Percentiles rank a stretch among this genome's conserved stretches.
Evolutionary conservation across 2,329 filamentous ascomycete genomes (phyloP).

Genomic region (Zalaria obscura): DNA sequence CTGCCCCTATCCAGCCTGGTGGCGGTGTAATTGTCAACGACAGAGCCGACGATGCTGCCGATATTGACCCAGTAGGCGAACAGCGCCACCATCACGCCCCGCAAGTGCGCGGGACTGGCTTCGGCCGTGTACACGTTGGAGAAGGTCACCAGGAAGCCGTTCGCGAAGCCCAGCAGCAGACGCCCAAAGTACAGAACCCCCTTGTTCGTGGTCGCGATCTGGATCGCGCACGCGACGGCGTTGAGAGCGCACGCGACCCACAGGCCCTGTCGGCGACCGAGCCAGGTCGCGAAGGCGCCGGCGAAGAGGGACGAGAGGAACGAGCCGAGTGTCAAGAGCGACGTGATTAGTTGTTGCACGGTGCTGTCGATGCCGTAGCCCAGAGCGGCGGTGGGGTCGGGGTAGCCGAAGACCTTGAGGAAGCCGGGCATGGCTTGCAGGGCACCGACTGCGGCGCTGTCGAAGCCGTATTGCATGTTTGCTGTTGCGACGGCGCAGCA

Average conservation of each 20-base stretch:
- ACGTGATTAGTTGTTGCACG: constrained; percentile 27
- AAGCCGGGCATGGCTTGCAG: constrained; percentile 37
- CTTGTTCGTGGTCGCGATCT: constrained; percentile 41
- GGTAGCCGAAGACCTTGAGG: constrained; percentile 36
- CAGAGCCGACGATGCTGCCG: constrained; percentile 29
- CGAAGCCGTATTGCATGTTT: constrained; percentile 36
- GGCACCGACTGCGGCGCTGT: constrained; percentile 37
- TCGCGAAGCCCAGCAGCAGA: constrained; percentile 39
- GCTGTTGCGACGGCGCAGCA: constrained; percentile 33
- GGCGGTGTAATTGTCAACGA: constrained; percentile 36
- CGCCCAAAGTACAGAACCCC: constrained; percentile 40
- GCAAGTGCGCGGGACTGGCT: constrained; percentile 32
- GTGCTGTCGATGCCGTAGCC: constrained; percentile 28
- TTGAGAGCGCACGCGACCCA: constrained; percentile 33
- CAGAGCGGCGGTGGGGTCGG: constrained; percentile 20
- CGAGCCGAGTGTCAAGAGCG: constrained; percentile 29
- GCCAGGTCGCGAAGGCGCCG: constrained; percentile 23
- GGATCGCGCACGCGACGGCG: constrained; percentile 37
- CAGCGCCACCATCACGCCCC: constrained; percentile 19
- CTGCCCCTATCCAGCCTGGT: constrained; percentile 11
- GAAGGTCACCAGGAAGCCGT: constrained; percentile 37
- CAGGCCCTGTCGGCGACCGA: constrained; percentile 30
- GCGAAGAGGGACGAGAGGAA: constrained; percentile 25
- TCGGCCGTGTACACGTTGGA: constrained; percentile 13
- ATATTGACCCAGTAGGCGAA: constrained; percentile 35